Conservation (phyloP, 768 basidiomycete genomes). For the Podaxis carcinomalis region DNA sequence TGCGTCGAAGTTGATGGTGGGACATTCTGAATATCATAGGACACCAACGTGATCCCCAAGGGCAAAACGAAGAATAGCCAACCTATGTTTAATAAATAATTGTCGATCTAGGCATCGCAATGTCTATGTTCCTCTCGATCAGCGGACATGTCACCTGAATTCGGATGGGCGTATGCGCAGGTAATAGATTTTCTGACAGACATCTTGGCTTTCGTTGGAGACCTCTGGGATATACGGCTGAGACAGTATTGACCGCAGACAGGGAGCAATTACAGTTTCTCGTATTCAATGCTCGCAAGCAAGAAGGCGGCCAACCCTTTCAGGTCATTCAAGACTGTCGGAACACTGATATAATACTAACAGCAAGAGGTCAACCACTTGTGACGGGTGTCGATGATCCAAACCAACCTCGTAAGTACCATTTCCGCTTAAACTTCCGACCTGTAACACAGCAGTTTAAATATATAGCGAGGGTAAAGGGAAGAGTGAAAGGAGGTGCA, state of each 20-base stretch:
- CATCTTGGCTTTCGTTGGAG: background rate
- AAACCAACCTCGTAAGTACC: slow-evolving; percentile 32
- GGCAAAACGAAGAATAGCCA: no score
- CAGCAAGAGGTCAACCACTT: background rate
- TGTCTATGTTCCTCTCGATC: background rate
- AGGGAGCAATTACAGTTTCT: slow-evolving; percentile 14
- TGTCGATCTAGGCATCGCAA: background rate
- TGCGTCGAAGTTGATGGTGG: background rate
- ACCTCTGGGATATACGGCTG: no score
- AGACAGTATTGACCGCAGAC: background rate
- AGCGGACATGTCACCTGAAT: no score
- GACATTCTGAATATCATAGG: background rate
- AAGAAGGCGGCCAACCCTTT: slow-evolving; percentile 42
- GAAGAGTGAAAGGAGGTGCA: slow-evolving; percentile 16
- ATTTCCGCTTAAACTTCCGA: slow-evolving; percentile 34
- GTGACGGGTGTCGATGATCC: no score
- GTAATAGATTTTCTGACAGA: background rate
- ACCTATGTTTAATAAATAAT: no score
- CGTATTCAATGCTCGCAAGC: slow-evolving; percentile 41
- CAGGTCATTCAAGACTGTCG: slow-evolving; percentile 36
- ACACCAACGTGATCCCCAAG: background rate
- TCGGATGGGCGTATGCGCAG: background rate
- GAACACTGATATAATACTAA: slow-evolving; percentile 40
- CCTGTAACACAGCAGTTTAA: slow-evolving; percentile 20
- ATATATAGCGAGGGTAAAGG: background rate